Percentiles rank a stretch among this genome's conserved stretches.
These are phyloP conservation scores for Amanita rimosa DNA, from an alignment of 768 basidiomycete species.

Conservation along the genomic window DNA sequence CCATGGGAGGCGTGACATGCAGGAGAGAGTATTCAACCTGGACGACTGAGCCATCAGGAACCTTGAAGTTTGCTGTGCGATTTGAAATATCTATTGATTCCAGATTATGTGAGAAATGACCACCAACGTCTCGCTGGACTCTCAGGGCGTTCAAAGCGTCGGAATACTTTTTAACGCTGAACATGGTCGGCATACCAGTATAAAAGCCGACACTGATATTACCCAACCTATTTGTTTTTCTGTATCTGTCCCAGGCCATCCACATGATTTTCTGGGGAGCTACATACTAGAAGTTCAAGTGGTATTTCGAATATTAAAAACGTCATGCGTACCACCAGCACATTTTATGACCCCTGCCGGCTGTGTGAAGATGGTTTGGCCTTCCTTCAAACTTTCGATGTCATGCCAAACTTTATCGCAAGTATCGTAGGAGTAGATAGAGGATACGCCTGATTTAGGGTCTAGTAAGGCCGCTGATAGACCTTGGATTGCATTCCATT, in stretches of 20 bases:
- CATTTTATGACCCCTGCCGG: conserved; percentile 91
- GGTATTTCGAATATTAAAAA: not conserved
- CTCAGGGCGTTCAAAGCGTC: conserved; percentile 76
- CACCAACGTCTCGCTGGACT: conserved; percentile 69
- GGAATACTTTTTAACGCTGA: conserved; percentile 92
- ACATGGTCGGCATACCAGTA: conserved; percentile 93
- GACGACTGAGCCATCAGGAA: conserved; percentile 53
- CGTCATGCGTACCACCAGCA: conserved; percentile 52
- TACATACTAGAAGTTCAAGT: conserved; percentile 15
- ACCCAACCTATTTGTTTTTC: conserved; percentile 43
- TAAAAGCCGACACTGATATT: conserved; percentile 67
- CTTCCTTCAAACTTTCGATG: conserved; percentile 62
- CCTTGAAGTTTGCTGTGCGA: conserved; percentile 79
- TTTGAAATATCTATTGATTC: conserved; percentile 58
- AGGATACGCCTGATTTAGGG: conserved; percentile 71
- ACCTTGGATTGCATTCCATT: conserved; percentile 68
- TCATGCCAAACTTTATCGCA: conserved; percentile 86
- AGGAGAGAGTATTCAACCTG: conserved; percentile 73
- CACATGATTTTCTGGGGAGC: conserved; percentile 93
- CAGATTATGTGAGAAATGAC: conserved; percentile 75
- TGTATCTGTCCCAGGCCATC: conserved; percentile 87
- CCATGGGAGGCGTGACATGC: conserved; percentile 90
- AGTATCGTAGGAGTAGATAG: conserved; percentile 85
- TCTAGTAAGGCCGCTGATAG: conserved; percentile 70
- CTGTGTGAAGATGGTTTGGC: conserved; percentile 91